These are phyloP conservation scores for Anisodus acutangulus DNA, from an alignment of 257 asterid genomes.

Conservation along the genomic window DNA sequence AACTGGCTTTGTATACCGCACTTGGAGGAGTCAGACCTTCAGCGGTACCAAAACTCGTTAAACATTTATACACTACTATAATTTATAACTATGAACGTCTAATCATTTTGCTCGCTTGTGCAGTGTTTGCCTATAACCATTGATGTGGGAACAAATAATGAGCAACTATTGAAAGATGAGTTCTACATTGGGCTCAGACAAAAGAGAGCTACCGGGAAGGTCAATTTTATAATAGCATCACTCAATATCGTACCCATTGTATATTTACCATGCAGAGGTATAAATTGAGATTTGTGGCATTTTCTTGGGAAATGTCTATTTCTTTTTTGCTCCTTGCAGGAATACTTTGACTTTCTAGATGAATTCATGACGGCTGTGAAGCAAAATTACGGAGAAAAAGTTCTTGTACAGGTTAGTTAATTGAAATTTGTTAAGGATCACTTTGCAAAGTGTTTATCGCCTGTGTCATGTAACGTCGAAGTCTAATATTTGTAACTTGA, in stretches of 20 bases:
- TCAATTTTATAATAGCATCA: conserved; percentile 30
- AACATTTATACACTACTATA: background rate
- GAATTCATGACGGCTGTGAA: conserved; percentile 96
- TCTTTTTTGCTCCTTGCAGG: conserved; percentile 49
- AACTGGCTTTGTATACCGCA: conserved; percentile 83
- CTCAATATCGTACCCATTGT: background rate
- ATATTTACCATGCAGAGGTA: background rate
- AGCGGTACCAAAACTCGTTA: conserved; percentile 53
- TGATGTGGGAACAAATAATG: conserved; percentile 94
- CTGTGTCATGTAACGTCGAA: conserved; percentile 26
- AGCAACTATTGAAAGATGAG: conserved; percentile 71
- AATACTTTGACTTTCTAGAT: conserved; percentile 75
- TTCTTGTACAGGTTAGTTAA: conserved; percentile 78
- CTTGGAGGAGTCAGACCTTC: conserved; percentile 97
- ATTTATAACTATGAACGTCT: conserved; percentile 9
- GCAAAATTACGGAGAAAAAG: conserved; percentile 93
- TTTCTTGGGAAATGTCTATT: background rate
- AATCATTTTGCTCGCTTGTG: conserved; percentile 28
- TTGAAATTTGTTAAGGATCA: background rate
- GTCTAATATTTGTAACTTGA: background rate
- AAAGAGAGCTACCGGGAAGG: conserved; percentile 86
- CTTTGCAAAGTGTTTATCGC: background rate
- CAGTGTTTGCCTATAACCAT: conserved; percentile 92
- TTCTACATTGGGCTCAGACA: conserved; percentile 94
- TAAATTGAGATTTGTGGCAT: background rate